Evolutionary conservation across 2,329 filamentous ascomycete species (phyloP).

Genomic region (Stachybotrys chartarum): DNA sequence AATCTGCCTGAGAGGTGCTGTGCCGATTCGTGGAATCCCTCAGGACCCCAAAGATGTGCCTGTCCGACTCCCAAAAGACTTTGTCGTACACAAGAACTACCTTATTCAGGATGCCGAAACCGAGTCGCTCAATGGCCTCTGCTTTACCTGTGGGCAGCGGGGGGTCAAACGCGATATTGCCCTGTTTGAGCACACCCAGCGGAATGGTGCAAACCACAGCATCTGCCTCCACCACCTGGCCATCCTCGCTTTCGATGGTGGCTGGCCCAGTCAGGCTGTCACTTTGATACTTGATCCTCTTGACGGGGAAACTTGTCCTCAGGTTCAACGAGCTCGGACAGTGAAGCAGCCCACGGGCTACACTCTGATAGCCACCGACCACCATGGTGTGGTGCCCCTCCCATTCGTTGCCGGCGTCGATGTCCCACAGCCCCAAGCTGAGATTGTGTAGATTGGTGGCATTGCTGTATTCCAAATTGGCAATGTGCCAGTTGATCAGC

Average conservation of each 20-base stretch:
- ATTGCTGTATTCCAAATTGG: constrained; percentile 96
- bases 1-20: constrained; percentile 74
- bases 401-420: constrained; percentile 96
- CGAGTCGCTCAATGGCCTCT: constrained; percentile 73
- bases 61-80: constrained; percentile 82
- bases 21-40: constrained; percentile 62
- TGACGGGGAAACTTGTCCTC: constrained; percentile 64
- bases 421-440: constrained; percentile 89
- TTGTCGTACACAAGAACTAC: constrained; percentile 83
- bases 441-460: constrained; percentile 80
- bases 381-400: constrained; percentile 92
- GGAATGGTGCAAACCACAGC: constrained; percentile 86
- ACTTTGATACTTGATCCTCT: constrained; percentile 59
- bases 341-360: constrained; percentile 79
- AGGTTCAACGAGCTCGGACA: constrained; percentile 73
- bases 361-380: constrained; percentile 85
- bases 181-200: constrained; percentile 84
- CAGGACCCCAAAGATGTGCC: constrained; percentile 91
- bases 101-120: constrained; percentile 93
- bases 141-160: constrained; percentile 82
- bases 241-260: constrained; percentile 69
- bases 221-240: constrained; percentile 73
- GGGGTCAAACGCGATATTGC: constrained; percentile 77
- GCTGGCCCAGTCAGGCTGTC: constrained; percentile 40
- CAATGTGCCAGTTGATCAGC: constrained; percentile 95